Conservation (phyloP, 169 alveolate genomes). For the Plasmodium adleri region DNA sequence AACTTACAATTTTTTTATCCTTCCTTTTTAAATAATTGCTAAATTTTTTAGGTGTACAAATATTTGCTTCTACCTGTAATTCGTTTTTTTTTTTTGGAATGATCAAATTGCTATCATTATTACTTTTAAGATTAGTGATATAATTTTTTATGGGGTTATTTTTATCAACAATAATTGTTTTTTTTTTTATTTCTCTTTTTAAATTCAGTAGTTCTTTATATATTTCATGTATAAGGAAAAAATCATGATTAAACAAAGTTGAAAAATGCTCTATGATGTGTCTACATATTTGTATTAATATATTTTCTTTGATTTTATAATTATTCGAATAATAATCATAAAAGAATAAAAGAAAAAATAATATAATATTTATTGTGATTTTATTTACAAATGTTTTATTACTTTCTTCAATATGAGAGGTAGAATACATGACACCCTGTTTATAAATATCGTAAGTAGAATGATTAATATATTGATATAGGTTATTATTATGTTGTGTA, state of each 20-base stretch:
- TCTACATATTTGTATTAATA: slow-evolving; percentile 62
- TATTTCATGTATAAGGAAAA: slow-evolving; percentile 12
- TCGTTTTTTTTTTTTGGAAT: too few species aligned
- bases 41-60: too few species aligned
- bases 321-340: slow-evolving; percentile 67
- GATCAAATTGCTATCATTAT: too few species aligned
- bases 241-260: slow-evolving; percentile 36
- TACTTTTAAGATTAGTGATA: too few species aligned
- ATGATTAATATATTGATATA: too few species aligned
- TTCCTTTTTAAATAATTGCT: too few species aligned
- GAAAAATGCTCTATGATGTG: slow-evolving; percentile 71
- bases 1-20: too few species aligned
- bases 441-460: too few species aligned
- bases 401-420: neutral
- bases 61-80: too few species aligned
- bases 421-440: too few species aligned
- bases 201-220: slow-evolving; percentile 11
- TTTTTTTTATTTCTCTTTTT: neutral
- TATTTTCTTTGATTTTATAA: slow-evolving; percentile 75
- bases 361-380: slow-evolving; percentile 54
- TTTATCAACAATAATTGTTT: neutral
- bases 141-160: neutral
- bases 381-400: slow-evolving; percentile 71
- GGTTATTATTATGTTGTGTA: too few species aligned
- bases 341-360: slow-evolving; percentile 71